A percentile compares a stretch with the other conserved stretches of the same genome.
phyloP scores from a whole-genome alignment of 1,139 yeast genomes.

The Chernovozyma aurita region DNA sequence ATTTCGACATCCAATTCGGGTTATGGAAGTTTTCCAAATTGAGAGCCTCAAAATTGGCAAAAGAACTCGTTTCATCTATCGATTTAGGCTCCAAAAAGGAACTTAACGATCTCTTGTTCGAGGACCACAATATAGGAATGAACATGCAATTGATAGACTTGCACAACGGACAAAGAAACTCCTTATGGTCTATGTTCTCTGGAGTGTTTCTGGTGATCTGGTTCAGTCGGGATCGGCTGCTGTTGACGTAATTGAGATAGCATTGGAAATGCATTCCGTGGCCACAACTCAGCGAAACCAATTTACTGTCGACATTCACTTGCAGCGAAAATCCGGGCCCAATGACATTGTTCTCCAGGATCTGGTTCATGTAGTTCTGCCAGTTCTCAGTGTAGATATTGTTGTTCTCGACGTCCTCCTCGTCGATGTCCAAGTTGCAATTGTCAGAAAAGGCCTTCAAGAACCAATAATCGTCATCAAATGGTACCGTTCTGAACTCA shows the following conservation, averaged over 20 bases:
- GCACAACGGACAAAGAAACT: slow-evolving; percentile 87
- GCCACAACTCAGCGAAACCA: slow-evolving; percentile 80
- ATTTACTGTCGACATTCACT: slow-evolving; percentile 37
- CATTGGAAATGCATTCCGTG: slow-evolving; percentile 91
- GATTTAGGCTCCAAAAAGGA: slow-evolving; percentile 13
- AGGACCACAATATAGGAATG: slow-evolving; percentile 61
- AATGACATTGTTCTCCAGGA: slow-evolving; percentile 40
- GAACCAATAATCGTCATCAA: slow-evolving; percentile 62
- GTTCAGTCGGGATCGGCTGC: slow-evolving; percentile 51
- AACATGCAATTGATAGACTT: slow-evolving; percentile 82
- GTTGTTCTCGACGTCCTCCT: slow-evolving; percentile 14
- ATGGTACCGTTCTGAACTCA: slow-evolving; percentile 61
- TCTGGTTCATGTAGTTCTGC: slow-evolving; percentile 31
- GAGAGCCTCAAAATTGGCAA: slow-evolving; percentile 12
- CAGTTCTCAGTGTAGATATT: slow-evolving; percentile 27
- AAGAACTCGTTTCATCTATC: background rate
- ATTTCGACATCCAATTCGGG: slow-evolving; percentile 24
- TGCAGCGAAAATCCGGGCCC: slow-evolving; percentile 68
- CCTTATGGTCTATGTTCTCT: slow-evolving; percentile 64
- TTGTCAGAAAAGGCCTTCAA: slow-evolving; percentile 57
- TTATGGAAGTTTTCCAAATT: slow-evolving; percentile 15
- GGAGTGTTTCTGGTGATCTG: slow-evolving; percentile 84
- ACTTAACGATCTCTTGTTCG: slow-evolving; percentile 31
- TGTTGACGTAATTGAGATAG: slow-evolving; percentile 56
- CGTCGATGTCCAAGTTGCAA: slow-evolving; percentile 46